Base-by-base conservation (phyloP, 75 land plant species). In the Cupressus sempervirens region DNA sequence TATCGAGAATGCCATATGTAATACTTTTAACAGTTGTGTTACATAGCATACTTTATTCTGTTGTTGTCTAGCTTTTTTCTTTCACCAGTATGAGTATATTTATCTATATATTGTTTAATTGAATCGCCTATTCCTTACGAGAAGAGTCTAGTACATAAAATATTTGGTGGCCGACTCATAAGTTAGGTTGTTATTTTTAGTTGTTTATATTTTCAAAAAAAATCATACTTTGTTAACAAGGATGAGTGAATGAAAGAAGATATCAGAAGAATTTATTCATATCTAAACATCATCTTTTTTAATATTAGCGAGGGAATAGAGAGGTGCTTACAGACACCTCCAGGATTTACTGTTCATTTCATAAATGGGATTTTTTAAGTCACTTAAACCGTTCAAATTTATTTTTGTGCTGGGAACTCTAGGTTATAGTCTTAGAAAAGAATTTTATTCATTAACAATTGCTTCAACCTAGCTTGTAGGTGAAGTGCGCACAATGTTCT, bases 401-500 rank as follows among this genome's bases (percentile, higher is more conserved):
- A 30, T 52, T n/a, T 52, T n/a, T 67, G 9, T 29, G 3, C 10
- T 46, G 32, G 34, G 50, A 20, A 52, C 15, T 54, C 20, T 82
- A 48, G 43, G 80, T 7, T 76, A 35, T n/a, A 20, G 62, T 43
- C 30, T 73, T 72, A 84, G 35, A 52, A 53, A 23, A 13, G 40
- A 32, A 34, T 34, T 82, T 50, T n/a, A 53, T 34, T 53, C 36
- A 52, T 85, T 48, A 58, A 32, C 26, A 12, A 30, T 8, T 70
- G 35, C 73, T 32, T 29, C 74, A 70, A 70, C 2, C 74, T 72
- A 83, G 65, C 40, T 62, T 86, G 43, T 87, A 97, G 99, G 96
- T 97, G 48, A 93, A 93, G 88, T 97, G 99, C 84, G 87, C 89
- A 85, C 87, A 94, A 32, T 97, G 99, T 76, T 92, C 92, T 4